These are phyloP conservation scores for Stephanodiscus triporus DNA, from an alignment of 108 stramenopile genomes.

Conservation along the genomic window DNA sequence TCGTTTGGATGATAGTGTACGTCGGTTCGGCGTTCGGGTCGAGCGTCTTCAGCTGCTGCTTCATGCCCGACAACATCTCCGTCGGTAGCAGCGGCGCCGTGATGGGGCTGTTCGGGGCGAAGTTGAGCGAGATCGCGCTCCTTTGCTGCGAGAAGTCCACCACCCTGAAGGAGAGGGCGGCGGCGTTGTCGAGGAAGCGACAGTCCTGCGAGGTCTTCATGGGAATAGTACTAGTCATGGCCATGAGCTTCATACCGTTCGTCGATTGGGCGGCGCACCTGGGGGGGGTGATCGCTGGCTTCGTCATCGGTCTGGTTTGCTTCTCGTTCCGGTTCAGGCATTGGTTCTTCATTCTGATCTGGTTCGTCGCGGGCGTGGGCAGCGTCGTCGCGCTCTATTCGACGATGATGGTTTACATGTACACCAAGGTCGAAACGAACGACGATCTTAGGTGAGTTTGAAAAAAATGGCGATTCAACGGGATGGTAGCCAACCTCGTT, in stretches of 20 bases:
- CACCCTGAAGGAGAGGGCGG: conserved; percentile 59
- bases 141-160: conserved; percentile 61
- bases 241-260: conserved; percentile 42
- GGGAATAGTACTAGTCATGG: conserved; percentile 67
- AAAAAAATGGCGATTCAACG: no score
- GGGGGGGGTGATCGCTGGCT: conserved; percentile 75
- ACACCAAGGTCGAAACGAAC: conserved; percentile 57
- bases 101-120: conserved; percentile 88
- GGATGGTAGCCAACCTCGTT: no score
- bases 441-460: conserved; percentile 74
- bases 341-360: conserved; percentile 55
- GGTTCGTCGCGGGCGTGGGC: conserved; percentile 65
- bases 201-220: conserved; percentile 69
- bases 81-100: conserved; percentile 85
- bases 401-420: conserved; percentile 62
- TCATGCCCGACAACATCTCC: conserved; percentile 75
- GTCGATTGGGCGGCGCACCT: conserved; percentile 89
- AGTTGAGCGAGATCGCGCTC: conserved; percentile 73
- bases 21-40: conserved; percentile 65
- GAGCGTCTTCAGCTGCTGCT: conserved; percentile 57
- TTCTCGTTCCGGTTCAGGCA: conserved; percentile 63
- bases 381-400: conserved; percentile 52
- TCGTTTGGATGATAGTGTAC: conserved; percentile 75
- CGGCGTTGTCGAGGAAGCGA: conserved; percentile 66
- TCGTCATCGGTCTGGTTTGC: conserved; percentile 63